phyloP scores from a whole-genome alignment of 208 protist genomes.

The Trypanosomatidae sp. region DNA sequence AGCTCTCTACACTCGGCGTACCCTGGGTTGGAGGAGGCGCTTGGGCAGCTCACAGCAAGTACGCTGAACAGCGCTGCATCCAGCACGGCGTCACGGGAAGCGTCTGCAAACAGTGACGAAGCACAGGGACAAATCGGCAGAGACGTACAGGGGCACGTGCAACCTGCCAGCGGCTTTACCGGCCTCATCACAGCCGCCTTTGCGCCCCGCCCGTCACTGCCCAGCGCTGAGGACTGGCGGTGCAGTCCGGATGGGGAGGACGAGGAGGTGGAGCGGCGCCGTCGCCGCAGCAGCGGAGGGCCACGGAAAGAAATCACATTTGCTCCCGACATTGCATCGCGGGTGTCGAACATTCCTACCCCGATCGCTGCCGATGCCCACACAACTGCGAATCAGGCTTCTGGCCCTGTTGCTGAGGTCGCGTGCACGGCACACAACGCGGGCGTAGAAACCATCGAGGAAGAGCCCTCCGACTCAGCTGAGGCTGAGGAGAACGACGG shows the following conservation, averaged over 20 bases:
- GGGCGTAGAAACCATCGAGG: neutral
- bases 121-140: neutral
- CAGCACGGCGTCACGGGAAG: neutral
- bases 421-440: neutral
- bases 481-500: neutral
- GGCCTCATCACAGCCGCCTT: neutral
- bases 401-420: neutral
- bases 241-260: constrained; percentile 1
- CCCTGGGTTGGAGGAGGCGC: constrained; percentile 24
- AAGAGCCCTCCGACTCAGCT: neutral
- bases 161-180: neutral
- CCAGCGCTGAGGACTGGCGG: neutral
- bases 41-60: constrained; percentile 12
- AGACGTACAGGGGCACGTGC: neutral
- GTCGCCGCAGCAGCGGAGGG: constrained; percentile 16
- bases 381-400: neutral
- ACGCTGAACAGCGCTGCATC: neutral
- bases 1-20: constrained; percentile 9
- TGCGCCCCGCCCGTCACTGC: neutral
- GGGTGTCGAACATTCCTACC: neutral
- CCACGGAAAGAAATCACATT: constrained; percentile 28
- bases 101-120: neutral
- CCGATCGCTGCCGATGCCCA: neutral
- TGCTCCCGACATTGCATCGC: constrained; percentile 13
- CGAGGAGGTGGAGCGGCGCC: constrained; percentile 20